A percentile compares a stretch with the other conserved stretches of the same genome.
These are phyloP conservation scores for Corymbia maculata DNA, from an alignment of 345 rosid genomes.

Conservation along the genomic window DNA sequence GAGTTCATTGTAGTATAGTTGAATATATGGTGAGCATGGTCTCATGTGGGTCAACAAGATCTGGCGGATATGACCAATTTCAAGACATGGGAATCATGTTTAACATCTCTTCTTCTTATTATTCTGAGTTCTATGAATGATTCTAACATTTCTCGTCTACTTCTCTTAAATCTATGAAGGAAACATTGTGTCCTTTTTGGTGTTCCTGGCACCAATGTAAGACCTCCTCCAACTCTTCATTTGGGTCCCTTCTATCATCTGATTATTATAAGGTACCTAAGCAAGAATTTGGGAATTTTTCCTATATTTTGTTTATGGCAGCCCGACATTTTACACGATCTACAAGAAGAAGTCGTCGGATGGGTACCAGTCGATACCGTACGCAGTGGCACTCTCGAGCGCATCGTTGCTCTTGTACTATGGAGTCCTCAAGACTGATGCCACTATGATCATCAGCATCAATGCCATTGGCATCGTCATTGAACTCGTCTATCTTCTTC, in stretches of 20 bases:
- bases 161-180: conserved; percentile 18
- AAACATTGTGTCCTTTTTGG: conserved; percentile 55
- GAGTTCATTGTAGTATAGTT: neutral
- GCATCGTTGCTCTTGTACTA: conserved; percentile 61
- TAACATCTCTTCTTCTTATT: neutral
- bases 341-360: conserved; percentile 58
- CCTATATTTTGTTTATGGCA: conserved; percentile 1
- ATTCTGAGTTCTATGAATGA: neutral
- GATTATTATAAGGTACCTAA: neutral
- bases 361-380: conserved; percentile 71
- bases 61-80: neutral
- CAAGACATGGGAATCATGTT: neutral
- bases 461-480: conserved; percentile 50
- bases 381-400: conserved; percentile 47
- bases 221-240: neutral
- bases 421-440: conserved; percentile 39
- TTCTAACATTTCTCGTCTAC: neutral
- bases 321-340: conserved; percentile 58
- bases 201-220: conserved; percentile 80
- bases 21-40: neutral
- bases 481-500: conserved; percentile 35
- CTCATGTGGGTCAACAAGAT: neutral
- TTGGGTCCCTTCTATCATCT: neutral
- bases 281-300: neutral
- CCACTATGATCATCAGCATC: conserved; percentile 46